Evolutionary conservation across 2,329 filamentous ascomycete species (phyloP).

Genomic region (Phoma sp.): DNA sequence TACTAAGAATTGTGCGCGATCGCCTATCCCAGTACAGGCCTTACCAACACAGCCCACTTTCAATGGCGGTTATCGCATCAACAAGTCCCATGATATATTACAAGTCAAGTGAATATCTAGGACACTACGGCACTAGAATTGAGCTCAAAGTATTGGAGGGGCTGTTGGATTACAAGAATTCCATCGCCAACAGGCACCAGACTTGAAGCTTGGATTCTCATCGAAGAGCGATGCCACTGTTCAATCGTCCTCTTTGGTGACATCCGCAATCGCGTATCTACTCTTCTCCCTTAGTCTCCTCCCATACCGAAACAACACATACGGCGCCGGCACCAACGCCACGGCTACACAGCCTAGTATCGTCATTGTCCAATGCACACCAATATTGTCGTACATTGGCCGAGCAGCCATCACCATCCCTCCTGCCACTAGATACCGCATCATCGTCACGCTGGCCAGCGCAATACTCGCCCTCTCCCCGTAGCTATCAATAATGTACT

Average conservation of each 20-base stretch:
- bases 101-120: too few species aligned
- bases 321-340: slow-evolving; percentile 41
- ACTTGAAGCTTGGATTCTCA: too few species aligned
- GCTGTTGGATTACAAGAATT: too few species aligned
- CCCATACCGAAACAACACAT: slow-evolving; percentile 47
- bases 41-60: too few species aligned
- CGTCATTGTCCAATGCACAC: slow-evolving; percentile 53
- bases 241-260: not conserved
- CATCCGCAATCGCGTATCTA: not conserved
- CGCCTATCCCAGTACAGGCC: too few species aligned
- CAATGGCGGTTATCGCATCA: too few species aligned
- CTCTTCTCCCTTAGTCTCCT: slow-evolving; percentile 33
- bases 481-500: slow-evolving; percentile 50
- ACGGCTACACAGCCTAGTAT: slow-evolving; percentile 46
- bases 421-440: slow-evolving; percentile 45
- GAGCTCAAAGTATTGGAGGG: too few species aligned
- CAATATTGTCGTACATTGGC: slow-evolving; percentile 50
- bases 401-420: slow-evolving; percentile 50
- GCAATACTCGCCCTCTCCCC: slow-evolving; percentile 51
- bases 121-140: too few species aligned
- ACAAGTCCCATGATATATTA: too few species aligned
- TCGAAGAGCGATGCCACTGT: not conserved
- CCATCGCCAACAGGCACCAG: too few species aligned
- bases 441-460: slow-evolving; percentile 44
- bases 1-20: too few species aligned